Percentiles rank a stretch among this genome's conserved stretches.
These are phyloP conservation scores for Alnus rubra DNA, from an alignment of 306 rosid species.

Conservation along the genomic window DNA sequence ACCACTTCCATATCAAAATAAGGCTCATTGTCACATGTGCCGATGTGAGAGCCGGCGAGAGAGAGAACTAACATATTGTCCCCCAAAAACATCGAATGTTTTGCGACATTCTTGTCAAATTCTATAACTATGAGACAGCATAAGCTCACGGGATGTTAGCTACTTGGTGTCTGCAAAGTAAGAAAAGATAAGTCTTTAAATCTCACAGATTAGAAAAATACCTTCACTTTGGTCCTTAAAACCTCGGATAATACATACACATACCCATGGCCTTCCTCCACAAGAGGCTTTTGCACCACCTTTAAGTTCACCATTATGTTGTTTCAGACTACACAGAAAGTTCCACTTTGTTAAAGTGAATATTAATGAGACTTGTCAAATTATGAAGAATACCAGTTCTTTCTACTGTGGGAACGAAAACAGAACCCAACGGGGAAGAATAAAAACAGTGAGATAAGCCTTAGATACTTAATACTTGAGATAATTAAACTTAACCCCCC, in stretches of 20 bases:
- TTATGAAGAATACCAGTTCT: neutral
- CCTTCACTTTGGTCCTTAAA: conserved; percentile 78
- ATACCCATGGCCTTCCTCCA: conserved; percentile 87
- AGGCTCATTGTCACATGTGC: no score
- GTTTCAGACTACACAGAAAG: conserved; percentile 52
- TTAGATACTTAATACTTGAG: no score
- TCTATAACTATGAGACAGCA: no score
- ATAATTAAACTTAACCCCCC: no score
- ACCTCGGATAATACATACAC: conserved; percentile 73
- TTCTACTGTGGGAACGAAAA: neutral
- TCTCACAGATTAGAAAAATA: conserved; percentile 22
- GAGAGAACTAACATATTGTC: no score
- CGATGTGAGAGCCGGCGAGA: no score
- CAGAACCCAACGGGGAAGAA: neutral
- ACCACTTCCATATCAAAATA: no score
- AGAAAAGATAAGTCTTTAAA: neutral
- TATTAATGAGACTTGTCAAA: conserved; percentile 15
- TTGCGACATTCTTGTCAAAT: no score
- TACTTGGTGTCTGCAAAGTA: neutral
- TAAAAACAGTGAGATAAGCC: neutral
- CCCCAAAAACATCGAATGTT: no score
- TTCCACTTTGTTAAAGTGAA: conserved; percentile 2
- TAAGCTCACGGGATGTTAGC: neutral
- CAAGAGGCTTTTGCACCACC: conserved; percentile 94
- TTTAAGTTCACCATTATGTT: conserved; percentile 79